A percentile compares a stretch with the other conserved stretches of the same genome.
Evolutionary conservation across 1,284 basidiomycete species (phyloP).

Genomic region (Violaceomyces palustris): DNA sequence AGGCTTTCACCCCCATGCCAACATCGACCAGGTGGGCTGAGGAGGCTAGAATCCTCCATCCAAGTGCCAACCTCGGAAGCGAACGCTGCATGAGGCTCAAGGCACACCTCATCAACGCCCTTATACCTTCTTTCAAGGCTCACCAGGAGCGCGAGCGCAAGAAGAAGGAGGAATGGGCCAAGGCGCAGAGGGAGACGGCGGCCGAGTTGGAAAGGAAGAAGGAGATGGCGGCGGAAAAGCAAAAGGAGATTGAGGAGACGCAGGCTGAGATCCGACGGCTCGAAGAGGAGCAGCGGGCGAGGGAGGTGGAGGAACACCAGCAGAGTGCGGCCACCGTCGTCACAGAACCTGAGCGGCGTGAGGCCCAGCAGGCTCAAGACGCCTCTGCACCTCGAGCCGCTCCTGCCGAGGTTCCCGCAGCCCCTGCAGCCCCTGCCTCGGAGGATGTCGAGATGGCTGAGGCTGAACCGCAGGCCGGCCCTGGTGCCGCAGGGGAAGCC

Average conservation of each 20-base stretch:
- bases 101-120: conserved; percentile 69
- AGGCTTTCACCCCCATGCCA: conserved; percentile 62
- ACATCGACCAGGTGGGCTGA: conserved; percentile 88
- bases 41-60: conserved; percentile 73
- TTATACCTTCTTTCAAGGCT: conserved; percentile 64
- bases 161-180: conserved; percentile 49
- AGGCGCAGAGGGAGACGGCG: conserved; percentile 48
- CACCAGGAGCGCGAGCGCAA: conserved; percentile 54
- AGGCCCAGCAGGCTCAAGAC: neutral
- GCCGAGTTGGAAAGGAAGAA: conserved; percentile 23
- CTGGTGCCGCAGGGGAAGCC: neutral
- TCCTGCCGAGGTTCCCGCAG: conserved; percentile 11
- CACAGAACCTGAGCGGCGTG: no score
- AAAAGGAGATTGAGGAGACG: conserved; percentile 38
- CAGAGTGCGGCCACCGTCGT: no score
- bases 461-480: no score
- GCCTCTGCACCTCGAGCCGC: conserved; percentile 4
- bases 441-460: conserved; percentile 46
- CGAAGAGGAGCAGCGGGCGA: conserved; percentile 43
- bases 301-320: conserved; percentile 42
- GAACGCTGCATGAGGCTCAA: conserved; percentile 66
- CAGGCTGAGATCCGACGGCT: conserved; percentile 40
- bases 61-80: conserved; percentile 62
- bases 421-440: neutral
- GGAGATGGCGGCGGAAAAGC: conserved; percentile 22